phyloP scores from a whole-genome alignment of 768 basidiomycete species.

The Lentinula detonsa region DNA sequence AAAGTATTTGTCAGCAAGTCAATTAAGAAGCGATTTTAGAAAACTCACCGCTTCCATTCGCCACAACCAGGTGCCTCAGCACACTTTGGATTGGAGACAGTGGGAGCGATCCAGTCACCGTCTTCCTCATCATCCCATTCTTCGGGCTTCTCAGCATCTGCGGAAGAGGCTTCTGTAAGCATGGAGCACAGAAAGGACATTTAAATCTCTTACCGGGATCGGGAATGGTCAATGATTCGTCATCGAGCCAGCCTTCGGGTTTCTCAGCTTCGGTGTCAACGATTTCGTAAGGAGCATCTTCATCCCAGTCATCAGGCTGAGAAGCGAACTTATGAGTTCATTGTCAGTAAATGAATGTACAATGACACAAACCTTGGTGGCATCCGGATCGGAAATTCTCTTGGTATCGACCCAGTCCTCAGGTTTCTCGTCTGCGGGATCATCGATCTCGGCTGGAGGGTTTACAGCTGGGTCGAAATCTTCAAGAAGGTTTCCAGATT shows the following conservation, averaged over 20 bases:
- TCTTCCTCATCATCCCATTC: constrained; percentile 99
- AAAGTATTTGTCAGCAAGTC: not conserved
- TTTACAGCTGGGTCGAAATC: constrained; percentile 94
- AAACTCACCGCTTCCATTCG: constrained; percentile 75
- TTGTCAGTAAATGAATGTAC: not conserved
- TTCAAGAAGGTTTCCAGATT: constrained; percentile 80
- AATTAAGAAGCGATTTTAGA: not conserved
- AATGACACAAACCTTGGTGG: constrained; percentile 56
- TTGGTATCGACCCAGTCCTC: constrained; percentile 88
- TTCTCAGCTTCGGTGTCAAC: constrained; percentile 80
- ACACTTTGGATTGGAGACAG: constrained; percentile 87
- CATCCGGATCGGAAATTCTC: constrained; percentile 79
- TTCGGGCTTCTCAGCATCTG: constrained; percentile 90
- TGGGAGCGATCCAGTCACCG: constrained; percentile 95
- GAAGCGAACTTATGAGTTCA: not conserved
- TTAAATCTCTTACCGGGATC: constrained; percentile 64
- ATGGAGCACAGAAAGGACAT: not conserved
- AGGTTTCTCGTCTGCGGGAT: constrained; percentile 88
- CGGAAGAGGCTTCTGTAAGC: not conserved
- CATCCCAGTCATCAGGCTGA: constrained; percentile 96
- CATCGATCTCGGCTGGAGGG: constrained; percentile 89
- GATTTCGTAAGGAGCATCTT: constrained; percentile 92
- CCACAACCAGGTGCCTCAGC: constrained; percentile 90
- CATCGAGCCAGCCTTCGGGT: constrained; percentile 94
- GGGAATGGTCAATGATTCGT: constrained; percentile 73